Base-by-base conservation (phyloP, 208 protist species). In the Trypanosomatidae sp. region DNA sequence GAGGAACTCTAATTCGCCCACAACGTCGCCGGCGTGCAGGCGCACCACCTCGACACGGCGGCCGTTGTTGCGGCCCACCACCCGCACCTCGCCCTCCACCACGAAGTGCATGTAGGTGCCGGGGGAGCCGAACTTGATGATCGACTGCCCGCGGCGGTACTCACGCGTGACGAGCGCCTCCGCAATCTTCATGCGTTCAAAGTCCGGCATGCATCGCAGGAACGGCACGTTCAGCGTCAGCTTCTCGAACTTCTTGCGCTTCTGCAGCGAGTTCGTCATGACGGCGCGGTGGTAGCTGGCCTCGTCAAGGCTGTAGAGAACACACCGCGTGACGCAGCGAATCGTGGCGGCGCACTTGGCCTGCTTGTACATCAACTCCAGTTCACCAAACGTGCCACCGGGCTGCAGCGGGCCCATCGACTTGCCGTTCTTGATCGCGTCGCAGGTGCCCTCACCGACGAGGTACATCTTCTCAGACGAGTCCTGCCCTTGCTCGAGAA, bases 1-100 rank as follows among this genome's bases (percentile, higher is more conserved):
- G 69, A 98, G 80, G 67, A 98, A 98, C 81, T 98, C 91, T 12
- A 98, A 71, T 77, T 98, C 91, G 41, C 94, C 94, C n/a, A 97
- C 79, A 13, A 95, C 85, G 76, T 95, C 81, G 44, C 90, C 90
- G 52, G 77, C 73, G 69, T 71, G 69, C 44, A 94, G 86, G 13
- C 84, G 82, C 47, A 91, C 72, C 55, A 97, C 85, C 59, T 97
- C 86, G 17, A 91, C 76, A 19, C 78, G 76, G 50, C 87, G 82
- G 19, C 91, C 90, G 30, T 74, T 55, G 56, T 87, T 76, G n/a
- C 91, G 82, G 25, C 87, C 93, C 13, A 98, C 59, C 53, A 96
- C 92, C 65, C 85, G 79, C 17, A 95, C 91, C 67, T 88, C 81
- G 44, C 94, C 94, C 44, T 91, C 86, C 9, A 94, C 64, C 47